phyloP scores from a whole-genome alignment of 305 asterid species.

The Fraxinus platypoda region DNA sequence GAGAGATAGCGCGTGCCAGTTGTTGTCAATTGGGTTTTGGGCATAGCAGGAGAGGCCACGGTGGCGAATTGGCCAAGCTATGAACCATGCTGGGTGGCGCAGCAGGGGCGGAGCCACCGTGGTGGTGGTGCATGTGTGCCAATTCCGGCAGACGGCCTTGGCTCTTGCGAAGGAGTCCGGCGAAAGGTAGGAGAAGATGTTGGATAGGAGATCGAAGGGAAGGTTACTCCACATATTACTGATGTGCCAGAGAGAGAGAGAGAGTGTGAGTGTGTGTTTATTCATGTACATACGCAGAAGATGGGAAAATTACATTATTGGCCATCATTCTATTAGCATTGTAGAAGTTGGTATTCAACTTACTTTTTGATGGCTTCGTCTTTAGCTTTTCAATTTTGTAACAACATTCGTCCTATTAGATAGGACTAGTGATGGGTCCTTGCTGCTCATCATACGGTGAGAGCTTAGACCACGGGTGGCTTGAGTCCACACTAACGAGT shows the following conservation, averaged over 20 bases:
- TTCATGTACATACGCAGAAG: background rate
- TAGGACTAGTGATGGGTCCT: background rate
- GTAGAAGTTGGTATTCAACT: background rate
- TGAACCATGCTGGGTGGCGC: slow-evolving; percentile 60
- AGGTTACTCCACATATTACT: slow-evolving; percentile 65
- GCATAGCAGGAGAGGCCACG: slow-evolving; percentile 41
- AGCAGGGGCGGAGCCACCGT: slow-evolving; percentile 4
- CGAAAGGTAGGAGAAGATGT: slow-evolving; percentile 62
- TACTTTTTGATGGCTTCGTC: background rate
- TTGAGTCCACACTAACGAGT: background rate
- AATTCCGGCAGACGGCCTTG: slow-evolving; percentile 51
- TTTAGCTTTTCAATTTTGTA: background rate
- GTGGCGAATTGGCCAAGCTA: slow-evolving; percentile 52
- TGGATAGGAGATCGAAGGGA: slow-evolving; percentile 58
- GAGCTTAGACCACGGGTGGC: background rate
- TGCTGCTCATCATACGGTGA: background rate
- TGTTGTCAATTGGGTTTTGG: slow-evolving; percentile 44
- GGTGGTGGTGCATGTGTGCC: slow-evolving; percentile 44
- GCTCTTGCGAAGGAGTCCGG: slow-evolving; percentile 73
- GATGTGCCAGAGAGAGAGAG: background rate
- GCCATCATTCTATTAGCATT: background rate
- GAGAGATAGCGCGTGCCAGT: slow-evolving; percentile 46
- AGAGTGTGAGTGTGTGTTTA: background rate
- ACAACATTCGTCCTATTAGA: background rate
- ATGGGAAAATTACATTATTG: background rate